These are phyloP conservation scores for Globisporangium yorkense DNA, from an alignment of 352 stramenopile species.

Conservation along the genomic window DNA sequence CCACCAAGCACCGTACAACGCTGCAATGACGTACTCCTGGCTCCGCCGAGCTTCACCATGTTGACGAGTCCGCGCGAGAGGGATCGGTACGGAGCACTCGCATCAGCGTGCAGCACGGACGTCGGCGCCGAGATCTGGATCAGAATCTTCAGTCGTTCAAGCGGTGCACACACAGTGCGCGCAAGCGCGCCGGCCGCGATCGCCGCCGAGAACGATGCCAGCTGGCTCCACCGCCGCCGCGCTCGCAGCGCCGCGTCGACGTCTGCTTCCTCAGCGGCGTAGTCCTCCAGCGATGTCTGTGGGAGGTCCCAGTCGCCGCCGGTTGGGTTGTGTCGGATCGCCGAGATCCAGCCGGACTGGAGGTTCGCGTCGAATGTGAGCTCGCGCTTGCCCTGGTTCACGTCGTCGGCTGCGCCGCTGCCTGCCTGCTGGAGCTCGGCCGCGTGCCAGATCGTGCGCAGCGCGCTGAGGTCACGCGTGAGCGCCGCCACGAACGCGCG, in stretches of 20 bases:
- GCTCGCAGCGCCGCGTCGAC: background rate
- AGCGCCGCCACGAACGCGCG: constrained; percentile 36
- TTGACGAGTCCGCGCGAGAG: constrained; percentile 47
- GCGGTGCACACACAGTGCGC: constrained; percentile 57
- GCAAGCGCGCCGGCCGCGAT: constrained; percentile 59
- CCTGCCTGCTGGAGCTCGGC: constrained; percentile 47
- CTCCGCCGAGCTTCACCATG: constrained; percentile 62
- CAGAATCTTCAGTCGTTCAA: constrained; percentile 81
- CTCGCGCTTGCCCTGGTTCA: constrained; percentile 22
- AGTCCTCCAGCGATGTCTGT: constrained; percentile 24
- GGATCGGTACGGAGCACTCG: constrained; percentile 34
- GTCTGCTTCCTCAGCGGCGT: background rate
- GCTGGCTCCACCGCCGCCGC: constrained; percentile 27
- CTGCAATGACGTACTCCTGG: constrained; percentile 23
- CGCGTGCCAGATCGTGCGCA: constrained; percentile 61
- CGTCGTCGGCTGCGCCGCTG: constrained; percentile 21
- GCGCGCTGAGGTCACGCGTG: constrained; percentile 40
- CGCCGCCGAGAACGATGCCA: constrained; percentile 50
- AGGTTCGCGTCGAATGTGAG: constrained; percentile 71
- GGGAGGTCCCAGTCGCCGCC: constrained; percentile 53
- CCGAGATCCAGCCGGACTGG: constrained; percentile 69
- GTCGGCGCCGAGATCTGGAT: constrained; percentile 51
- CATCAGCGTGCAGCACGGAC: constrained; percentile 2
- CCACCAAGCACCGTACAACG: background rate
- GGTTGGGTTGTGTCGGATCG: constrained; percentile 63